A percentile compares a stretch with the other conserved stretches of the same genome.
Evolutionary conservation across 1,284 basidiomycete genomes (phyloP).

Genomic region (Sanghuangporus weigelae): DNA sequence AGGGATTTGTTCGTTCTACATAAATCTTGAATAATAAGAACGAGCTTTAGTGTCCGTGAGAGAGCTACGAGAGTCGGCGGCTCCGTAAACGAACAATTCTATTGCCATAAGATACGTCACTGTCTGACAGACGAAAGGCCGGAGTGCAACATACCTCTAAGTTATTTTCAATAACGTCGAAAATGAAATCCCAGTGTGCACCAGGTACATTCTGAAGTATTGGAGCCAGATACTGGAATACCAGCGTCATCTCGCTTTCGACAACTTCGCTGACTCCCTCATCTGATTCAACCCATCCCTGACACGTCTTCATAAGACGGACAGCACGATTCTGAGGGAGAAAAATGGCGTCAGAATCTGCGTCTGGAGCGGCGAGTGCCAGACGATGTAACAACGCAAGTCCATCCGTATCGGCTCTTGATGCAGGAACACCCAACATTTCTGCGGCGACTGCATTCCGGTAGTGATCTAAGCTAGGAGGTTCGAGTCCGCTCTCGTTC

Average conservation of each 20-base stretch:
- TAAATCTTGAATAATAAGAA: constrained; percentile 70
- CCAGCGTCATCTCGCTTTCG: constrained; percentile 68
- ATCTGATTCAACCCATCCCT: constrained; percentile 79
- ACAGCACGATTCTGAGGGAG: constrained; percentile 84
- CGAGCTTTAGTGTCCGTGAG: constrained; percentile 63
- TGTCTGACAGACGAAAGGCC: neutral
- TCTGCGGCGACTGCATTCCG: constrained; percentile 87
- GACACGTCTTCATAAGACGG: constrained; percentile 84
- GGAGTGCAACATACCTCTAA: constrained; percentile 56
- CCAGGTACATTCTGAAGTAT: constrained; percentile 87
- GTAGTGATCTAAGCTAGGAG: constrained; percentile 72
- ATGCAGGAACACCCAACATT: constrained; percentile 63
- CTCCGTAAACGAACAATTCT: constrained; percentile 64
- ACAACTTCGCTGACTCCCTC: constrained; percentile 71
- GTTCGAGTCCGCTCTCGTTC: constrained; percentile 59
- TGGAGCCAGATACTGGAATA: constrained; percentile 78
- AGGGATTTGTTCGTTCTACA: constrained; percentile 70
- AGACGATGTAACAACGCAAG: constrained; percentile 67
- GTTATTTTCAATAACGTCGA: constrained; percentile 85
- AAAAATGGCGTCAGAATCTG: constrained; percentile 79
- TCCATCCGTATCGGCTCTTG: constrained; percentile 64
- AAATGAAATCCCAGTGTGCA: constrained; percentile 88
- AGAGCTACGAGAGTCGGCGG: constrained; percentile 55
- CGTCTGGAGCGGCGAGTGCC: constrained; percentile 71
- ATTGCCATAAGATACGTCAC: neutral